Evolutionary conservation across 176 grass and related monocot species (phyloP).

Genomic region (Oryza meridionalis): DNA sequence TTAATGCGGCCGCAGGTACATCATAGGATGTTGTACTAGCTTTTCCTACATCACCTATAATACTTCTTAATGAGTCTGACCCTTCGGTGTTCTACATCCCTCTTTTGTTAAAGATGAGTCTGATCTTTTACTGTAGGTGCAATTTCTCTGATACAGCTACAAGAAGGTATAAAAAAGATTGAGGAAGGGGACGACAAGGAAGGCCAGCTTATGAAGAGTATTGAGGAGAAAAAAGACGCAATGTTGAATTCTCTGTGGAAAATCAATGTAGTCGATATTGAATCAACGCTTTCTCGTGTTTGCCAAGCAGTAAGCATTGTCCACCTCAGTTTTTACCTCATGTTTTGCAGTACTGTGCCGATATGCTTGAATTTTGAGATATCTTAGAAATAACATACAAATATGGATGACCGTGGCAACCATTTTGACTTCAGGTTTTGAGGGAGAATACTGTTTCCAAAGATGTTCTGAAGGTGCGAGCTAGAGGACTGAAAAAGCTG

Average conservation of each 20-base stretch:
- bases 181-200: constrained; percentile 67
- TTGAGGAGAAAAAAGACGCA: constrained; percentile 88
- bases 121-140: constrained; percentile 58
- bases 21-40: not conserved
- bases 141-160: constrained; percentile 79
- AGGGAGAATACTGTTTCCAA: constrained; percentile 68
- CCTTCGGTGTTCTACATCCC: not conserved
- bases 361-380: not conserved
- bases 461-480: constrained; percentile 70
- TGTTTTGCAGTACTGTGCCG: not conserved
- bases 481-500: constrained; percentile 80
- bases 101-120: not conserved
- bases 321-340: not conserved
- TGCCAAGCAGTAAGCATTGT: constrained; percentile 79
- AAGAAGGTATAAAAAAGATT: constrained; percentile 83
- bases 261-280: constrained; percentile 97
- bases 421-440: constrained; percentile 63
- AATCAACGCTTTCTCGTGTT: constrained; percentile 72
- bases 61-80: not conserved
- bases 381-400: not conserved
- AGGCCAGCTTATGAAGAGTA: constrained; percentile 54
- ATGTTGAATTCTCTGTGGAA: constrained; percentile 96
- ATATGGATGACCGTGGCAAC: not conserved
- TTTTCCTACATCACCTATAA: not conserved
- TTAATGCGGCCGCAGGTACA: constrained; percentile 96